Percentiles rank a stretch among this genome's conserved stretches.
These are phyloP conservation scores for Mycena maculata DNA, from an alignment of 768 basidiomycete species.

Conservation along the genomic window DNA sequence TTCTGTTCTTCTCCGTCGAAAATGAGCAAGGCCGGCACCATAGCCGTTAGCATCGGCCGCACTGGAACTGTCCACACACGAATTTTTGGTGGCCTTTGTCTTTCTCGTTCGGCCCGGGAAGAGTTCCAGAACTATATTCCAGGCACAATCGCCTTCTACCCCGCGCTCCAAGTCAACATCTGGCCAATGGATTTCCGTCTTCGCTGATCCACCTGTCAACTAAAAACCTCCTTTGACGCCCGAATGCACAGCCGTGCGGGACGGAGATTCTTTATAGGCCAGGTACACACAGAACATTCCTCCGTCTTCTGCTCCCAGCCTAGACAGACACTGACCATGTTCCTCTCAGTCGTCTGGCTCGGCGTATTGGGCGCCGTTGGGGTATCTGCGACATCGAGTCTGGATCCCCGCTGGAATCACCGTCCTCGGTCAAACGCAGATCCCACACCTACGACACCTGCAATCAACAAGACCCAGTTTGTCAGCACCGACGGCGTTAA, in stretches of 20 bases:
- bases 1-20: too few relatives aligned
- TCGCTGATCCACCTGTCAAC: conserved; percentile 23
- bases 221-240: neutral
- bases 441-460: neutral
- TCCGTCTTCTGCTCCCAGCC: conserved; percentile 22
- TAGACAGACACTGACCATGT: conserved; percentile 30
- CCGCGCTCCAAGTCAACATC: conserved; percentile 4
- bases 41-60: too few relatives aligned
- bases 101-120: too few relatives aligned
- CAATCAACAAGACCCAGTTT: conserved; percentile 50
- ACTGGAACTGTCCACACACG: too few relatives aligned
- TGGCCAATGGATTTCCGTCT: neutral
- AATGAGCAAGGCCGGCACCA: too few relatives aligned
- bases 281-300: conserved; percentile 14
- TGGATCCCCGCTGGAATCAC: conserved; percentile 11
- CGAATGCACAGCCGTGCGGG: conserved; percentile 8
- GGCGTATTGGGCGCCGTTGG: conserved; percentile 7
- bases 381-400: conserved; percentile 20
- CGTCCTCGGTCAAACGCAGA: conserved; percentile 6
- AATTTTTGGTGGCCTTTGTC: too few relatives aligned
- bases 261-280: conserved; percentile 15
- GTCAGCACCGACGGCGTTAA: conserved; percentile 57
- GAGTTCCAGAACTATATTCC: conserved; percentile 1
- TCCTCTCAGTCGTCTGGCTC: conserved; percentile 23
- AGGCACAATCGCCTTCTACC: conserved; percentile 24